phyloP scores from a whole-genome alignment of 108 stramenopile species.

The Cyclotella distinguenda region DNA sequence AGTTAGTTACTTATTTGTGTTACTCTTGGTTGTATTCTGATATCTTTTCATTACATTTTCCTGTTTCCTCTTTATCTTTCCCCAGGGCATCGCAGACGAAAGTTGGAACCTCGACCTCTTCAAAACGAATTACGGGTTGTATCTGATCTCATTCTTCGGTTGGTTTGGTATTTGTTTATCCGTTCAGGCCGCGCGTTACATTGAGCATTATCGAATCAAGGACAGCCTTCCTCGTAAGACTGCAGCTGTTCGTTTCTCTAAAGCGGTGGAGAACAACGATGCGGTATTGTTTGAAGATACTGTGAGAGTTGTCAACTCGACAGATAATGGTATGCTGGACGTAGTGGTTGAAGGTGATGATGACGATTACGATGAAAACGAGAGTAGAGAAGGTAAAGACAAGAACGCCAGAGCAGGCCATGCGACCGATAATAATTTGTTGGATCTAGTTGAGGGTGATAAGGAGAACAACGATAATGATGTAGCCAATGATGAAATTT shows the following conservation, averaged over 20 bases:
- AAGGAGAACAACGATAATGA: too few species aligned
- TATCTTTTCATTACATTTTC: neutral
- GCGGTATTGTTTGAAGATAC: conserved; percentile 8
- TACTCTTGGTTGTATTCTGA: neutral
- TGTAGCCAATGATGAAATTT: too few species aligned
- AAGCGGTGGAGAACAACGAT: neutral
- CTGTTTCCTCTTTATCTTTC: neutral
- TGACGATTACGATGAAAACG: conserved; percentile 1
- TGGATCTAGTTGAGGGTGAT: too few species aligned
- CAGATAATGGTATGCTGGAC: neutral
- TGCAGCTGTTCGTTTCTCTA: neutral
- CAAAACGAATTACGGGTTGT: neutral
- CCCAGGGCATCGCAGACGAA: conserved; percentile 1
- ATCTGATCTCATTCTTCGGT: conserved; percentile 11
- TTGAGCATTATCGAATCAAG: conserved; percentile 11
- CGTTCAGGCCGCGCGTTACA: conserved; percentile 7
- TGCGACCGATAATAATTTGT: too few species aligned
- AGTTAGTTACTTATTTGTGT: neutral
- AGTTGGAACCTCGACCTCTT: conserved; percentile 3
- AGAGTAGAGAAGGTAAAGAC: too few species aligned
- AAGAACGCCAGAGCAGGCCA: too few species aligned
- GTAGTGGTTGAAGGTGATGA: conserved; percentile 4
- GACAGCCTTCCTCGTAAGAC: neutral
- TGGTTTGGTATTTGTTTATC: conserved; percentile 13
- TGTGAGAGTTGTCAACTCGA: neutral